Base-by-base conservation (phyloP, 176 grass and related monocot genomes). In the Puccinellia tenuiflora region DNA sequence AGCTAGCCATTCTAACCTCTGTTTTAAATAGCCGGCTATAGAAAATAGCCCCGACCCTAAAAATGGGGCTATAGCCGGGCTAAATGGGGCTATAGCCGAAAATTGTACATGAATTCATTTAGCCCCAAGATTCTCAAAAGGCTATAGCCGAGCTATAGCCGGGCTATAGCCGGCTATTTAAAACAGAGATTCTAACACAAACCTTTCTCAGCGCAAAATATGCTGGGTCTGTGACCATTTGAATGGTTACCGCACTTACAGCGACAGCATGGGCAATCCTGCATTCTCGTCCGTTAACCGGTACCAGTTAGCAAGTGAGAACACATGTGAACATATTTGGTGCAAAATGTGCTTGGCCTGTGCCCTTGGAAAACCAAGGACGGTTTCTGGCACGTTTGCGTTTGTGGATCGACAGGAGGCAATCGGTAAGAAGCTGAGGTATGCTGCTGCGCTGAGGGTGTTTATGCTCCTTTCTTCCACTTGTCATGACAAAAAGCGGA, bases 131-230 rank as follows among this genome's bases (percentile, higher is more conserved):
- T n/a, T n/a, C n/a, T n/a, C n/a, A n/a, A n/a, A n/a, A n/a, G n/a
- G n/a, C n/a, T n/a, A n/a, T n/a, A n/a, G n/a, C n/a, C n/a, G n/a
- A n/a, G n/a, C n/a, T n/a, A n/a, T n/a, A n/a, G n/a, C n/a, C n/a
- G n/a, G n/a, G n/a, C n/a, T n/a, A n/a, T n/a, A n/a, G n/a, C n/a
- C n/a, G n/a, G n/a, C n/a, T n/a, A n/a, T n/a, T n/a, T n/a, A n/a
- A n/a, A n/a, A n/a, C n/a, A n/a, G n/a, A n/a, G n/a, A n/a, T n/a
- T 69, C 50, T 87, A 86, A 76, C 56, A 86, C 56, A 34, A 3
- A 60, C 39, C n/a, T 89, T 86, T 35, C 59, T 47, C 53, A 98
- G 92, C 90, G 20, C 76, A 91, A 75, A 98, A 92, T 81, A 10
- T 95, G 91, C 80, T 95, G 87, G 67, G 81, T 76, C 78, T 73